Conservation (phyloP, 495 filamentous ascomycete species). For the Aspergillus affinis region DNA sequence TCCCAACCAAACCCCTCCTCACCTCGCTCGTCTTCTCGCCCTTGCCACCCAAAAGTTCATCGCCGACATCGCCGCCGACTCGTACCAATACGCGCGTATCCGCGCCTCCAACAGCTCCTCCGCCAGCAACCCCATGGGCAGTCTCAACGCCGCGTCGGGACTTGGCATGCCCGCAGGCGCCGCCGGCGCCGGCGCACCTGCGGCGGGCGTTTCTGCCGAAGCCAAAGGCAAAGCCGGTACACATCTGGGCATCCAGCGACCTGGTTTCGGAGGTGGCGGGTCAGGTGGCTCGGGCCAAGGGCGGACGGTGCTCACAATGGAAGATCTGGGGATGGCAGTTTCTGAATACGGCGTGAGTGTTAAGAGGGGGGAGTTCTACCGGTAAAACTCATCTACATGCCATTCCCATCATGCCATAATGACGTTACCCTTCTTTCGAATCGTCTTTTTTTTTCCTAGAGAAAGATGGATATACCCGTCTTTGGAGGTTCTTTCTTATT, state of each 20-base stretch:
- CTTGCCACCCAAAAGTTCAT: slow-evolving; percentile 98
- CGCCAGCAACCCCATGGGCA: slow-evolving; percentile 84
- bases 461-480: slow-evolving; percentile 4
- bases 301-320: slow-evolving; percentile 95
- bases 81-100: slow-evolving; percentile 95
- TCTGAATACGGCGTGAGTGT: slow-evolving; percentile 97
- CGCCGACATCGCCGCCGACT: slow-evolving; percentile 94
- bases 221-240: slow-evolving; percentile 64
- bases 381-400: slow-evolving; percentile 47
- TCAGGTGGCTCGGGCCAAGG: slow-evolving; percentile 83
- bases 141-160: slow-evolving; percentile 74
- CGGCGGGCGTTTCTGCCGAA: slow-evolving; percentile 52
- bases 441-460: background rate
- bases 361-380: slow-evolving; percentile 95
- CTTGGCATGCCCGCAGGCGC: slow-evolving; percentile 61
- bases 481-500: background rate
- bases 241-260: slow-evolving; percentile 81
- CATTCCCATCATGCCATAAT: background rate
- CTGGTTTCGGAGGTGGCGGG: slow-evolving; percentile 91
- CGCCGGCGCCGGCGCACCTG: slow-evolving; percentile 47
- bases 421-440: background rate
- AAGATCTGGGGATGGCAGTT: slow-evolving; percentile 96
- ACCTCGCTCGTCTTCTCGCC: slow-evolving; percentile 87
- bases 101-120: slow-evolving; percentile 83
- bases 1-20: slow-evolving; percentile 78